These are phyloP conservation scores for Arthrobotrys sphaeroides DNA, from an alignment of 2,329 filamentous ascomycete species.

Conservation along the genomic window DNA sequence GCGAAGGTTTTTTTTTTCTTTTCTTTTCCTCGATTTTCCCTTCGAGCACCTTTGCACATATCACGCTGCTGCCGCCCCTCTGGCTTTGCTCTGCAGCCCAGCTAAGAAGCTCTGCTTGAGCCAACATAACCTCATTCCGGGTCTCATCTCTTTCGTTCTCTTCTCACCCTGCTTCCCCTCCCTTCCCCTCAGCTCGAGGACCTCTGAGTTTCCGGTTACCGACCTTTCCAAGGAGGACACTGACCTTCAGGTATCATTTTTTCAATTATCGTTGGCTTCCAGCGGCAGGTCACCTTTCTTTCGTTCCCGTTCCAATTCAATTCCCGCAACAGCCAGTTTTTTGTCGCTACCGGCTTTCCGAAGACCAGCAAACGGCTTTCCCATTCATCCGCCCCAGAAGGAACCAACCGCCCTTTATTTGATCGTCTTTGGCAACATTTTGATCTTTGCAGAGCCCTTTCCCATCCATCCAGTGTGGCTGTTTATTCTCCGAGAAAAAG, in stretches of 20 bases:
- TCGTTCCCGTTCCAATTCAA: constrained; percentile 44
- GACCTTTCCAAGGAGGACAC: constrained; percentile 9
- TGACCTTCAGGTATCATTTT: not conserved
- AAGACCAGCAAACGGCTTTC: constrained; percentile 38
- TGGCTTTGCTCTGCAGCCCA: constrained; percentile 22
- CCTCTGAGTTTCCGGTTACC: constrained; percentile 17
- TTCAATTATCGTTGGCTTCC: constrained; percentile 42
- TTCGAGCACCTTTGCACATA: constrained; percentile 2
- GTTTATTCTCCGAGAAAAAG: constrained; percentile 49
- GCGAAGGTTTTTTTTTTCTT: constrained; percentile 13
- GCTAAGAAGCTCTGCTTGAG: constrained; percentile 45
- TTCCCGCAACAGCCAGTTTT: constrained; percentile 38
- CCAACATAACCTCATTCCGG: constrained; percentile 49
- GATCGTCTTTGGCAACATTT: constrained; percentile 9
- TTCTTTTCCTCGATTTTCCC: constrained; percentile 12
- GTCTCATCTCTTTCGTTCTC: constrained; percentile 35
- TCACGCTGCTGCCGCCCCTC: constrained; percentile 26
- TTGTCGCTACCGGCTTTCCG: constrained; percentile 48
- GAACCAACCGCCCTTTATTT: not conserved
- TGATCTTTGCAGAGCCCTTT: constrained; percentile 4
- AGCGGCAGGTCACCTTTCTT: constrained; percentile 34
- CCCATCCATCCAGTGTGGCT: constrained; percentile 36
- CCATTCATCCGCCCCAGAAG: constrained; percentile 34
- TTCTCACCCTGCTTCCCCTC: constrained; percentile 24
- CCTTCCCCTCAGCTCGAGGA: constrained; percentile 11